Conservation (phyloP, 1,284 basidiomycete genomes). For the Kalmanozyma brasiliensis region DNA sequence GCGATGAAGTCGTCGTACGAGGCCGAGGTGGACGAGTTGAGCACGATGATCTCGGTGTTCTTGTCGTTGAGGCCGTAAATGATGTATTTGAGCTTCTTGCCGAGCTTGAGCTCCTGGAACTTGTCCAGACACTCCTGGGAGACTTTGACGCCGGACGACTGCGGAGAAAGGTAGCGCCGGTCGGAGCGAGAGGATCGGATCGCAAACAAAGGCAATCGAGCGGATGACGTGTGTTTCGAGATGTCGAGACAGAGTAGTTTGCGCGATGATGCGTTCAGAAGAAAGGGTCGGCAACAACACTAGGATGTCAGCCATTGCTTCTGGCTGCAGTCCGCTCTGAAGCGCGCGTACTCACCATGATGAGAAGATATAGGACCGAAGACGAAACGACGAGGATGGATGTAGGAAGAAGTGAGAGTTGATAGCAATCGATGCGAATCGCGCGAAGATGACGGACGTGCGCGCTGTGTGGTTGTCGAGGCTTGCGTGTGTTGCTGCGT, state of each 20-base stretch:
- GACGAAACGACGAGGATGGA: conserved; percentile 5
- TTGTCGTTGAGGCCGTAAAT: conserved; percentile 79
- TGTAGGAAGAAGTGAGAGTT: background rate
- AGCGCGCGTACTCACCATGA: conserved; percentile 2
- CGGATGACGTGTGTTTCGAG: no score
- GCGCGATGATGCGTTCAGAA: no score
- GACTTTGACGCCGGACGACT: conserved; percentile 83
- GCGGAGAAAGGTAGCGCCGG: no score
- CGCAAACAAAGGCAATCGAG: no score
- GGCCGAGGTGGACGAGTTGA: conserved; percentile 62
- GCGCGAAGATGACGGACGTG: conserved; percentile 4
- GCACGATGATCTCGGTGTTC: conserved; percentile 73
- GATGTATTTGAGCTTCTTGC: conserved; percentile 87
- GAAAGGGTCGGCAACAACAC: no score
- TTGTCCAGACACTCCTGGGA: conserved; percentile 74
- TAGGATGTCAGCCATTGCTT: no score
- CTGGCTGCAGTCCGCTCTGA: background rate
- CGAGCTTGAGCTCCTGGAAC: conserved; percentile 83
- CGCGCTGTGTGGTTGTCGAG: conserved; percentile 7
- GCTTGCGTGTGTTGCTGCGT: conserved; percentile 2
- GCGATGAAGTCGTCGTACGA: conserved; percentile 82
- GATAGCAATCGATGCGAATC: background rate
- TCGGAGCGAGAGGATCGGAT: no score
- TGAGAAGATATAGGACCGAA: background rate
- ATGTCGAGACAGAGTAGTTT: no score